Evolutionary conservation across 192 early-diverging fungal species (phyloP), one percentile per base, ranked within the genome.

Genomic region (Podochytrium sp.): DNA sequence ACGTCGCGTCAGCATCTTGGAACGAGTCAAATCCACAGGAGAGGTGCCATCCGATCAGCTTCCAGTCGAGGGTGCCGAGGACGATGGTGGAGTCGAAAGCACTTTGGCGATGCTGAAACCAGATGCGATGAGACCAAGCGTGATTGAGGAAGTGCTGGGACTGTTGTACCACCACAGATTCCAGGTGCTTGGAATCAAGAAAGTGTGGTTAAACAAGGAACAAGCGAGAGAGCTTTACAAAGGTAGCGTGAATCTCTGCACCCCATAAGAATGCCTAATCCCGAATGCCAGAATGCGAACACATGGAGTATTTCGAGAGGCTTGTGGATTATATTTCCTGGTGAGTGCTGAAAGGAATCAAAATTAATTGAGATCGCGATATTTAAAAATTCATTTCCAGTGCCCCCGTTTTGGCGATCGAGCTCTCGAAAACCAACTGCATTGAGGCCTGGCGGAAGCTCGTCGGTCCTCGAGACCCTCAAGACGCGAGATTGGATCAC

Each of bases 81-180:
- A 58, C 16, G 58, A 64, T 18, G 27, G 16, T 3, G 18, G 42
- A 12, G 69, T 58, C 23, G 86, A 88, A 53, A 27, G 56, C 1
- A 88, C 87, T 0, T 59, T 88, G 34, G 87, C 87, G 1, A 65
- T 90, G 50, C 86, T 90, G 70, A 90, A 90, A 73, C 88, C 88
- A 16, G 88, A 90, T 63, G 84, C 80, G 3, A 88, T 89, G 87
- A 43, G 49, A 6, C 87, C 84, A 5, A 52, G 67, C 12, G 61
- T 79, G 1, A 49, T 87, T 34, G 82, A 79, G 23, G 71, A 83
- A 37, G 84, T 90, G 2, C 7, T 87, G 43, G 73, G 79, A 14
- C 64, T 62, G 14, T 71, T 87, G 42, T 50, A 78, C 27, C 55
- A 69, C 23, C 82, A 86, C 61, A 70, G 86, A n/a, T 84, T 89